Conservation (phyloP, 768 basidiomycete species). For the Leccinum olivaceopallidum region DNA sequence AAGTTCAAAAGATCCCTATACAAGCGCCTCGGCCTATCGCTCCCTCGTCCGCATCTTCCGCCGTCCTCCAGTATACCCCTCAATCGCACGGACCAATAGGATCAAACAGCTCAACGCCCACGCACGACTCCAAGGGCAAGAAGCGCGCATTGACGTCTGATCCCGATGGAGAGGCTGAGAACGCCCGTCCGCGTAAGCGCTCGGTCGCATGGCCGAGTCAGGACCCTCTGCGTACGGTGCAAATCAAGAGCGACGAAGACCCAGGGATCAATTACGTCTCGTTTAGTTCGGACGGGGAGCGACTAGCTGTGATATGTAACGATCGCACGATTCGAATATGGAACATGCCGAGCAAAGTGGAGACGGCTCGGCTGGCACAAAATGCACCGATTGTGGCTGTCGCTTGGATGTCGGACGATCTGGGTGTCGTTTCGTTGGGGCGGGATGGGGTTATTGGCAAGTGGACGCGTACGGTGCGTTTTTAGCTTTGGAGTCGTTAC, state of each 20-base stretch:
- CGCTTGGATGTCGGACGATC: conserved; percentile 60
- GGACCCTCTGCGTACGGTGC: conserved; percentile 36
- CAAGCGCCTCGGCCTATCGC: conserved; percentile 32
- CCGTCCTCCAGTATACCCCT: conserved; percentile 32
- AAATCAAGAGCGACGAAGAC: conserved; percentile 48
- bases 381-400: conserved; percentile 48
- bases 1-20: conserved; percentile 24
- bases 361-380: conserved; percentile 58
- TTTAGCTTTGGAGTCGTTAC: neutral
- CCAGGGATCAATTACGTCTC: conserved; percentile 47
- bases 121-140: conserved; percentile 32
- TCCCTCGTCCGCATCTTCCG: conserved; percentile 34
- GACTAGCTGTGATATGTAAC: conserved; percentile 59
- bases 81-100: conserved; percentile 15
- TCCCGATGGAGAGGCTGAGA: conserved; percentile 25
- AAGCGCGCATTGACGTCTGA: conserved; percentile 40
- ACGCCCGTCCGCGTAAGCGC: conserved; percentile 36
- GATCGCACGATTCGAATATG: conserved; percentile 67
- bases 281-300: conserved; percentile 54
- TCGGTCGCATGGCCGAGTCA: conserved; percentile 50
- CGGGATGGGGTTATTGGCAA: conserved; percentile 58
- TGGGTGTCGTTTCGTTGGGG: conserved; percentile 56
- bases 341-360: conserved; percentile 46
- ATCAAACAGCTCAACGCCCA: conserved; percentile 29
- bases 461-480: conserved; percentile 57